Base-by-base conservation (phyloP, 495 filamentous ascomycete genomes). In the Trichoderma gamsii region DNA sequence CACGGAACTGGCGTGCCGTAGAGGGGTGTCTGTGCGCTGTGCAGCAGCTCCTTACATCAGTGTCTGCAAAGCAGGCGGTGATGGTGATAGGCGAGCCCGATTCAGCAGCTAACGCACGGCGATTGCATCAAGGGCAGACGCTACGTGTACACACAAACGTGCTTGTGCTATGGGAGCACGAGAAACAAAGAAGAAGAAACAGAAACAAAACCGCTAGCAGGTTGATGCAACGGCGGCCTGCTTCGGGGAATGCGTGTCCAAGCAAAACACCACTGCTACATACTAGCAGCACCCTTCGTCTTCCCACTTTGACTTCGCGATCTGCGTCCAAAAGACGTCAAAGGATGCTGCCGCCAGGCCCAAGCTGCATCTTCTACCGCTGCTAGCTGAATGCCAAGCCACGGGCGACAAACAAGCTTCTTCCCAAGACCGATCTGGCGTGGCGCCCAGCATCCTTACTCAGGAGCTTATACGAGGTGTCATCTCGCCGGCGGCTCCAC, bases 381-480 rank as follows among this genome's bases (percentile, higher is more conserved):
- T 38, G 8, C 23, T 32, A 61, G 23, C 56, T 9, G 25, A 61
- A 61, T 32, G 56, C 56, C 56, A 61, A 61, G 56, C 23, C 25
- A 61, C 56, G 25, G 56, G 23, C 23, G 16, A 32, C 11, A 61
- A 61, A 61, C 56, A 61, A 61, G 56, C 56, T 61, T 61, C 56
- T 61, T 61, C 56, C 25, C 25, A 61, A 61, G 25, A 61, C 56
- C 56, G 56, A 61, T 61, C 56, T 61, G 56, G 56, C 27, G 25
- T 61, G 23, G 56, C 21, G 23, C 27, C 23, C 56, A 11, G 56
- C 23, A 32, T 25, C 27, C 56, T 29, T 61, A 32, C 27, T 61
- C 56, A 61, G 56, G 56, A 61, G 56, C 56, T 61, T 61, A 61
- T 61, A 61, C 56, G 56, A 61, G 56, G 56, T 32, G 56, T 61